These are phyloP conservation scores for Saccharomyces hybrid DNA, from an alignment of 1,139 yeast genomes.

Conservation along the genomic window DNA sequence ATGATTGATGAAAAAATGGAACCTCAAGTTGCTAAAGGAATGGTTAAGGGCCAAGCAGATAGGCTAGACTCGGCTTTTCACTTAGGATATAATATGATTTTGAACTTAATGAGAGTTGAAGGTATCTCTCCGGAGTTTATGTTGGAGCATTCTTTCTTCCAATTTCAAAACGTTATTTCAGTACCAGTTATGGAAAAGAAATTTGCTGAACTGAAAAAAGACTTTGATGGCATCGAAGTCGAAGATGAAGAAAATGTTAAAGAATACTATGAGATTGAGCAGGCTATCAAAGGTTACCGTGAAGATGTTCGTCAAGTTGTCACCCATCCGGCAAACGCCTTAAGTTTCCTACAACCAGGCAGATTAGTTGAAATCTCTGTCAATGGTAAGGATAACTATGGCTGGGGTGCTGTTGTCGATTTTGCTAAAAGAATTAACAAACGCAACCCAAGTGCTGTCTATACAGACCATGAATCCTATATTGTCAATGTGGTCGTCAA, in stretches of 20 bases:
- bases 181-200: constrained; percentile 77
- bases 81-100: constrained; percentile 92
- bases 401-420: constrained; percentile 89
- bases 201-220: constrained; percentile 44
- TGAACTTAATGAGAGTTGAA: constrained; percentile 91
- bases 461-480: constrained; percentile 77
- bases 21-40: constrained; percentile 96
- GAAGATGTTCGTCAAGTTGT: constrained; percentile 75
- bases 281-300: constrained; percentile 61
- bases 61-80: constrained; percentile 94
- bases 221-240: constrained; percentile 43
- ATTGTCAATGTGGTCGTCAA: constrained; percentile 78
- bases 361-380: constrained; percentile 62
- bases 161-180: constrained; percentile 86
- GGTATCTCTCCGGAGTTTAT: constrained; percentile 97
- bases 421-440: constrained; percentile 63
- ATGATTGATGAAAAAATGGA: constrained; percentile 99
- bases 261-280: constrained; percentile 75
- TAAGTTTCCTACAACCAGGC: constrained; percentile 83
- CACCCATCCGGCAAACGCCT: constrained; percentile 84
- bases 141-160: constrained; percentile 90
- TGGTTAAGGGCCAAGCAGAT: constrained; percentile 98
- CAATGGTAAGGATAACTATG: constrained; percentile 53
- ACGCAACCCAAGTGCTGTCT: constrained; percentile 45
- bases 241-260: constrained; percentile 69